Evolutionary conservation across 2,329 filamentous ascomycete species (phyloP).

Genomic region (Graphilbum sp.): DNA sequence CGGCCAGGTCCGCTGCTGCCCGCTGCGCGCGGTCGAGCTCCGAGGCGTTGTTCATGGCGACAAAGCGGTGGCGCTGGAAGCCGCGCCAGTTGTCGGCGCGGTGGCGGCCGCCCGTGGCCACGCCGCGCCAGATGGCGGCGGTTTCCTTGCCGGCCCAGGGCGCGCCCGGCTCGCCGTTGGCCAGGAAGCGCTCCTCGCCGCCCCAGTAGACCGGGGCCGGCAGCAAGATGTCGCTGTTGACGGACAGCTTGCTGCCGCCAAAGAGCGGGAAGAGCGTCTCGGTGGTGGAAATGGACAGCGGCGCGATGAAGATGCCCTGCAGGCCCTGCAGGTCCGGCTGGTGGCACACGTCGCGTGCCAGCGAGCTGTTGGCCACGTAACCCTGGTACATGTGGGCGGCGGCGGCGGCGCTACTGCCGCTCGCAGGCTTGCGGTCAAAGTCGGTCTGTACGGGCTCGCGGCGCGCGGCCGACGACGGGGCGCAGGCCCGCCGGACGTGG

Average conservation of each 20-base stretch:
- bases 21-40: constrained; percentile 34
- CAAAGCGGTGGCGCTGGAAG: constrained; percentile 62
- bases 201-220: constrained; percentile 55
- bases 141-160: constrained; percentile 42
- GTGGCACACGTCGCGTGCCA: constrained; percentile 46
- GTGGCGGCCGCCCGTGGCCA: constrained; percentile 48
- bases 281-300: constrained; percentile 38
- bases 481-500: constrained; percentile 41
- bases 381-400: constrained; percentile 35
- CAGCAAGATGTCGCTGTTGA: constrained; percentile 56
- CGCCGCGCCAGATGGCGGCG: constrained; percentile 46
- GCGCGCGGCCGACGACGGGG: constrained; percentile 44
- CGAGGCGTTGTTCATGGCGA: constrained; percentile 55
- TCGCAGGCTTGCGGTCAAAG: constrained; percentile 27
- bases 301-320: constrained; percentile 48
- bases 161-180: constrained; percentile 33
- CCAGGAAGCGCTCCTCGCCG: constrained; percentile 44
- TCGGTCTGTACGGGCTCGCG: constrained; percentile 17
- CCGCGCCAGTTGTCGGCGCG: constrained; percentile 47
- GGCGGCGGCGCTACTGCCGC: constrained; percentile 29
- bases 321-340: constrained; percentile 46
- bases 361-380: constrained; percentile 44
- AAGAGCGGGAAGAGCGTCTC: constrained; percentile 48
- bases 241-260: constrained; percentile 49
- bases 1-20: constrained; percentile 16